Base-by-base conservation (phyloP, 1,284 basidiomycete genomes). In the Ceratobasidium sp. region DNA sequence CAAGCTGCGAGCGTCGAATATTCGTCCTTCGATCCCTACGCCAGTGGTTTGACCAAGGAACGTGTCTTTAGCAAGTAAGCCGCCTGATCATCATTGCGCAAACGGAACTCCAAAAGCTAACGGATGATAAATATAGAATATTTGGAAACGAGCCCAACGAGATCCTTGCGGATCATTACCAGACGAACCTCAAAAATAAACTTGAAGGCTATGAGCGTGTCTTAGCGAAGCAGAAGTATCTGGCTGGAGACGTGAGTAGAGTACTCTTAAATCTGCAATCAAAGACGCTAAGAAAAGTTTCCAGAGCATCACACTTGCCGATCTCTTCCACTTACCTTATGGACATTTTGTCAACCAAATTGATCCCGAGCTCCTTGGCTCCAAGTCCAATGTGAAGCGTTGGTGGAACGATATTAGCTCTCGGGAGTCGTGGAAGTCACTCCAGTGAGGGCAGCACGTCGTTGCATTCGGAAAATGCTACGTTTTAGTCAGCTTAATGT, bases 251-350 rank as follows among this genome's bases (percentile, higher is more conserved):
- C 23, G 87, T 88, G 70, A 77, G 86, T 84, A 13, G 15, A 10
- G 13, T 39, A 42, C 39, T 26, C 18, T 53, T 61, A 23, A 20
- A 26, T 42, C n/a, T 26, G 18, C 15, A 18, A 61, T n/a, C 49
- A 46, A 26, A 40, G 28, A 13, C 20, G 1, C 60, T 70, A 39
- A 55, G 26, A 18, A 20, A 28, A 4, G 23, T 53, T 20, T 39
- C 42, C 66, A 80, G 79, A 63, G 83, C 46, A 73, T 85, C 70
- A 90, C 89, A 2, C 82, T 91, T 7, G 89, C 87, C 3, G 90
- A 91, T 82, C 84, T 91, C 5, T 87, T 87, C 83, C 90, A 91
- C 81, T 81, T 91, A 28, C 86, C 90, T 0, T 87, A 87, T 77
- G 89, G 87, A 1, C 20, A 81, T 0, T 77, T 83, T 28, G 77